Base-by-base conservation (phyloP, 2,329 filamentous ascomycete genomes). In the Fusarium phyllophilum region DNA sequence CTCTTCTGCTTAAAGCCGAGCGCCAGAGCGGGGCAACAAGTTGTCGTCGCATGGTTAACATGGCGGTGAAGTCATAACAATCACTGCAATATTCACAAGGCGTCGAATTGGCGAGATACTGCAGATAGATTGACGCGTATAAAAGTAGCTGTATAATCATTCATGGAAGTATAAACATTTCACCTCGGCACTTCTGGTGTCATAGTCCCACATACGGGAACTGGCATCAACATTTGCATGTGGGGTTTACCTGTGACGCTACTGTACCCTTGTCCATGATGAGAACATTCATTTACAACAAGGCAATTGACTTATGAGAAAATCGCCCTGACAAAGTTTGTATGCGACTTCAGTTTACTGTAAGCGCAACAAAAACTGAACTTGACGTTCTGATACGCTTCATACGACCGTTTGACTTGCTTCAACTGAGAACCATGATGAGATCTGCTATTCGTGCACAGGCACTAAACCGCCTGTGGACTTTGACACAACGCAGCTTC, bases 401-500 rank as follows among this genome's bases (percentile, higher is more conserved):
- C 31, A 2, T 18, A 14, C 15, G 20, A 6, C 22, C 5, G 0
- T 1, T n/a, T 0, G 5, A 31, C 29, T 17, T 14, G 15, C 6
- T 24, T 20, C 1, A 11, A 20, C 8, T 8, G 0, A 36, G 18
- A 36, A 34, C 18, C 22, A 57, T 46, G 39, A 48, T 57, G 39
- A 14, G 9, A 13, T 26, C 39, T 26, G 5, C 5, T 22, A 5
- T 57, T 6, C n/a, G 54, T 10, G 31, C 29, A 34, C n/a, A 17
- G 39, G 38, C 54, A 3, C 18, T 20, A 12, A 34, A 2, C 1
- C 39, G 31, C 18, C 10, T 46, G 0, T 17, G 6, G 18, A 12
- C 18, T 10, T 6, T 17, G 0, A 9, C 18, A 0, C 39, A 34
- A 14, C 54, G 39, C 14, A 34, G 39, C 10, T 57, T 57, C 10